Conservation (phyloP, 2,329 filamentous ascomycete species). For the Daldinia sp. region DNA sequence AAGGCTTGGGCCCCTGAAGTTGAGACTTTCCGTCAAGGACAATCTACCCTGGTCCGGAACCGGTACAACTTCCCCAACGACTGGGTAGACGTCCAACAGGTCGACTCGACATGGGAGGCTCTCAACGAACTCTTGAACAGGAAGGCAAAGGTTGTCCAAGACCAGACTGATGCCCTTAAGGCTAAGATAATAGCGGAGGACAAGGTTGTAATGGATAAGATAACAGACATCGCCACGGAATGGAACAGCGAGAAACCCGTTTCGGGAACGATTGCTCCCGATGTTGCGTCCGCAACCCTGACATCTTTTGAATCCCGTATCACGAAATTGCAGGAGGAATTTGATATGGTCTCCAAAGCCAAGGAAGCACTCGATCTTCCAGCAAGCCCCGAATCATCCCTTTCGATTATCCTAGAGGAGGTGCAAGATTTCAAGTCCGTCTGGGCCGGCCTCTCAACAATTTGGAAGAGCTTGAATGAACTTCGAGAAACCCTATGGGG, state of each 20-base stretch:
- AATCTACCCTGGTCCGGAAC: conserved; percentile 89
- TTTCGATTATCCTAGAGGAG: conserved; percentile 89
- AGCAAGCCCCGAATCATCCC: conserved; percentile 78
- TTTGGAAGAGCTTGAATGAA: conserved; percentile 96
- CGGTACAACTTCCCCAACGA: conserved; percentile 92
- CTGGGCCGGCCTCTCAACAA: conserved; percentile 93
- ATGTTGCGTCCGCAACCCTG: conserved; percentile 84
- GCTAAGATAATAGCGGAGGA: conserved; percentile 97
- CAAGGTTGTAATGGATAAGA: conserved; percentile 87
- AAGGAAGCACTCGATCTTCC: conserved; percentile 96
- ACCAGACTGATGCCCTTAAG: conserved; percentile 92
- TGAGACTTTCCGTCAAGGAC: conserved; percentile 93
- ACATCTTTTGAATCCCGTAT: conserved; percentile 85
- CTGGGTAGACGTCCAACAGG: conserved; percentile 95
- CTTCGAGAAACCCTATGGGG: conserved; percentile 93
- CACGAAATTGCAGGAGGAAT: conserved; percentile 84
- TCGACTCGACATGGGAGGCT: conserved; percentile 94
- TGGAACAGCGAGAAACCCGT: conserved; percentile 99
- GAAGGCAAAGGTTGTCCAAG: conserved; percentile 94
- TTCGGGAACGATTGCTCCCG: conserved; percentile 90
- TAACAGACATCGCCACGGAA: conserved; percentile 80
- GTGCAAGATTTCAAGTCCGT: conserved; percentile 99
- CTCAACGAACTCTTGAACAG: conserved; percentile 90
- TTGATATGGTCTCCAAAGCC: conserved; percentile 92
- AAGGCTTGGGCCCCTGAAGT: conserved; percentile 96